Percentiles rank a stretch among this genome's conserved stretches.
phyloP scores from a whole-genome alignment of 2,329 filamentous ascomycete species.

The Fusarium tjaetaba region DNA sequence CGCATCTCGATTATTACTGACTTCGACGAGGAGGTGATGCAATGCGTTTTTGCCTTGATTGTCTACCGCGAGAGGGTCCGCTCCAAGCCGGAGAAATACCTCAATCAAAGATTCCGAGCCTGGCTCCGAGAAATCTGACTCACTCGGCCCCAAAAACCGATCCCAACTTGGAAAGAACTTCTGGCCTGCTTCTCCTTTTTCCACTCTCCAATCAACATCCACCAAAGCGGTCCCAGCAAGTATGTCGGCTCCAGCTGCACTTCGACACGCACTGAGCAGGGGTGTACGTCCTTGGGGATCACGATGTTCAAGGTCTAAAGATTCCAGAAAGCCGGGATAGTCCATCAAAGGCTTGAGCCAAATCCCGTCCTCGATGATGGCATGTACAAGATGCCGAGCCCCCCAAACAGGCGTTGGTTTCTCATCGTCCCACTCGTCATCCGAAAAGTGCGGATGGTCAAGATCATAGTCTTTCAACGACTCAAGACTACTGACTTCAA shows the following conservation, averaged over 20 bases:
- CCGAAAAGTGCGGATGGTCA: neutral
- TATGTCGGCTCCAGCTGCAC: neutral
- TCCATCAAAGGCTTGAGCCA: fast-evolving
- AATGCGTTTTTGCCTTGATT: neutral
- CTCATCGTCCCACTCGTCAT: neutral
- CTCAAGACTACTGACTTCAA: too few relatives aligned
- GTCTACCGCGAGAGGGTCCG: neutral
- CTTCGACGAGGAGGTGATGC: neutral
- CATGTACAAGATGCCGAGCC: neutral
- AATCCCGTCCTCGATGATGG: neutral
- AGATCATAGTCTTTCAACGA: too few relatives aligned
- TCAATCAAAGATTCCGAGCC: neutral
- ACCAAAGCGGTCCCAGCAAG: neutral
- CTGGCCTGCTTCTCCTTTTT: neutral
- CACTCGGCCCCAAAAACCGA: neutral
- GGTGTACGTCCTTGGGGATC: neutral
- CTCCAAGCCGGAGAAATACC: neutral
- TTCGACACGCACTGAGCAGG: neutral
- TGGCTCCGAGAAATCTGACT: neutral
- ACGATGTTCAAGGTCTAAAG: neutral
- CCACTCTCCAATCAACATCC: neutral
- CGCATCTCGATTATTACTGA: neutral
- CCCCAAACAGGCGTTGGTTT: neutral
- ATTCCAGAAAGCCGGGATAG: neutral
- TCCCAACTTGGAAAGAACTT: neutral